These are phyloP conservation scores for Tricholoma flavovirens DNA, from an alignment of 768 basidiomycete species.

Conservation along the genomic window DNA sequence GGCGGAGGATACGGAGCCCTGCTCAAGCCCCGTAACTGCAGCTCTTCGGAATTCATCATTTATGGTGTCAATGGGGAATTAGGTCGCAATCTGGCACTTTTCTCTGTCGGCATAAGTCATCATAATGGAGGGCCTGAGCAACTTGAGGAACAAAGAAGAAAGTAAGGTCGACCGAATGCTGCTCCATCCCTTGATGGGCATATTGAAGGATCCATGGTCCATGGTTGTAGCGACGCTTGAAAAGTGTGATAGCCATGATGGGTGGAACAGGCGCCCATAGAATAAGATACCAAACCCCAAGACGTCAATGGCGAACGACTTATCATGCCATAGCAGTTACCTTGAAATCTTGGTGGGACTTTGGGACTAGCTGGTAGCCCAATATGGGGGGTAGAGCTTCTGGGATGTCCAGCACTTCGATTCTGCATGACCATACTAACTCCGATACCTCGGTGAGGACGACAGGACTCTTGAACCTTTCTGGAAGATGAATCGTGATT, in stretches of 20 bases:
- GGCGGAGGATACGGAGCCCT: too few relatives aligned
- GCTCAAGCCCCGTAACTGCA: too few relatives aligned
- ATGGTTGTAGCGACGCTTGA: conserved; percentile 77
- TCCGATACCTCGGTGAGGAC: conserved; percentile 70
- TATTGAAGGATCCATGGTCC: conserved; percentile 91
- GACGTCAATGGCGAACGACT: not conserved
- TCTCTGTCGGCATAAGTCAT: too few relatives aligned
- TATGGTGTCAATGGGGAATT: too few relatives aligned
- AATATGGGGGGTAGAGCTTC: conserved; percentile 80
- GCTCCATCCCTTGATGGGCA: conserved; percentile 89
- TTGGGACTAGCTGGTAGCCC: conserved; percentile 59
- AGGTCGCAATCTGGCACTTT: too few relatives aligned
- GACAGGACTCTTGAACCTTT: conserved; percentile 72
- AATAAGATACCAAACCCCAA: conserved; percentile 60
- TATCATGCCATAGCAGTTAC: conserved; percentile 30
- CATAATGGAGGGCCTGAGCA: conserved; percentile 90
- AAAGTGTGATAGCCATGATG: conserved; percentile 76
- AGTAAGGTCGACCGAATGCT: conserved; percentile 89
- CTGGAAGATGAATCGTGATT: conserved; percentile 74
- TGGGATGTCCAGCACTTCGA: conserved; percentile 63
- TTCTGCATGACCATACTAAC: conserved; percentile 68
- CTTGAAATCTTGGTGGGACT: conserved; percentile 65
- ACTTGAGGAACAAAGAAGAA: conserved; percentile 99
- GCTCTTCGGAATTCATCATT: too few relatives aligned
- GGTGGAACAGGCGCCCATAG: conserved; percentile 89